Base-by-base conservation (phyloP, 805 yeast genomes). In the Lipomyces kockii region DNA sequence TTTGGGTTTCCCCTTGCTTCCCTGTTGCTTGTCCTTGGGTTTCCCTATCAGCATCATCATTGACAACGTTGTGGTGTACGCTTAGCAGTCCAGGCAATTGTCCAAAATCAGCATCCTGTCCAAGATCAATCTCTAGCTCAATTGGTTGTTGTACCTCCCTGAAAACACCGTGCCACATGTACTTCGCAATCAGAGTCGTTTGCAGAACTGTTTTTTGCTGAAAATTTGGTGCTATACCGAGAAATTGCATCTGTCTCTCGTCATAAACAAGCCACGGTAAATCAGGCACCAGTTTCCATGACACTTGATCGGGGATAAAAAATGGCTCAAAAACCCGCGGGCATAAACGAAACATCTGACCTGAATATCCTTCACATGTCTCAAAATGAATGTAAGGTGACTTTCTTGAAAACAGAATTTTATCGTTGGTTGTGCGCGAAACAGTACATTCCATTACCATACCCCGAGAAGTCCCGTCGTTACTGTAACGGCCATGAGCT, bases 261-360 rank as follows among this genome's bases (percentile, higher is more conserved):
- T 64, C 61, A 27, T 39, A 56, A 8, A 64, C 67, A 27, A 64
- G 58, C 67, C 67, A 64, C n/a, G 66, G 60, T 7, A 61, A 20
- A 56, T 60, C 60, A 17, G 67, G 67, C 53, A 55, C 62, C 14
- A 60, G 49, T 14, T 22, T 39, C 67, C 67, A 64, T 11, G 20
- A 20, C 11, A 64, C 67, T 27, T 54, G 32, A 7, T 17, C 39
- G 20, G 66, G 66, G 8, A 46, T 17, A 37, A 64, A 64, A 34
- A 64, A 64, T 14, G 67, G 67, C 65, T 64, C 67, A 29, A 53
- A 53, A 8, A 64, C 65, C 7, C 58, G 35, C 32, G 67, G 67
- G 25, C 43, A 29, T 35, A 64, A 27, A 17, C 54, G 34, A 32
- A 56, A 64, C 12, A 46, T 32, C 34, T 64, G 49, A n/a, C 67